A percentile compares a stretch with the other conserved stretches of the same genome.
phyloP scores from a whole-genome alignment of 148 eudicot species.

The Cornus kousa region DNA sequence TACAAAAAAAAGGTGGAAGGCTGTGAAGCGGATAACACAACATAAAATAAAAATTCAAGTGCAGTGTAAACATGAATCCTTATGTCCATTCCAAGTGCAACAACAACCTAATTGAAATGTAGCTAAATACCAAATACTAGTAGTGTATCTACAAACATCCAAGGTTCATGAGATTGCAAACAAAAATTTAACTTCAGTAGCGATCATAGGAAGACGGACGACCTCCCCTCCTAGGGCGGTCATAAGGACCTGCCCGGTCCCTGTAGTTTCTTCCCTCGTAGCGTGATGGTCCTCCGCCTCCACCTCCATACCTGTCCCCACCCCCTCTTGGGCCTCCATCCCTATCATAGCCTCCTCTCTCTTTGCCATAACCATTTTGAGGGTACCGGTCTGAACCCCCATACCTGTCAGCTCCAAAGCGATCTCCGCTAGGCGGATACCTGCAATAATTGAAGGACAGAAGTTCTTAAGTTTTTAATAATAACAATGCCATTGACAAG shows the following conservation, averaged over 20 bases:
- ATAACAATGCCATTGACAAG: too few species aligned
- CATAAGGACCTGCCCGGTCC: conserved; percentile 53
- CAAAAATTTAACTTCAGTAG: conserved; percentile 12
- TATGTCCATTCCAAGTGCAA: too few species aligned
- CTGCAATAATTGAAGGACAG: conserved; percentile 13
- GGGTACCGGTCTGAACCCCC: conserved; percentile 43
- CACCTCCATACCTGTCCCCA: background rate
- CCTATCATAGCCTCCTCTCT: conserved; percentile 45
- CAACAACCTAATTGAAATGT: too few species aligned
- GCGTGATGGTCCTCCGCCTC: conserved; percentile 32
- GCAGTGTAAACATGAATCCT: too few species aligned
- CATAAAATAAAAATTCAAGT: too few species aligned
- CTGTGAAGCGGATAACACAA: too few species aligned
- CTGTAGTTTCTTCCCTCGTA: conserved; percentile 37
- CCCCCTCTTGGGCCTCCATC: conserved; percentile 22
- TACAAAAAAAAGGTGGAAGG: too few species aligned
- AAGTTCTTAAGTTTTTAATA: too few species aligned
- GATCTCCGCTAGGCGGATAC: conserved; percentile 41
- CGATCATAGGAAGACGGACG: conserved; percentile 45
- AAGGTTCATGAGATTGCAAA: too few species aligned
- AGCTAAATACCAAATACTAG: too few species aligned
- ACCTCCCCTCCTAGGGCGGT: conserved; percentile 46
- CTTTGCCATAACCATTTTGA: conserved; percentile 40
- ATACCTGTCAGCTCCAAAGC: conserved; percentile 39
- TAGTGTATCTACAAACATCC: too few species aligned